Conservation (phyloP, 345 rosid genomes). For the Eucalyptus globulus region DNA sequence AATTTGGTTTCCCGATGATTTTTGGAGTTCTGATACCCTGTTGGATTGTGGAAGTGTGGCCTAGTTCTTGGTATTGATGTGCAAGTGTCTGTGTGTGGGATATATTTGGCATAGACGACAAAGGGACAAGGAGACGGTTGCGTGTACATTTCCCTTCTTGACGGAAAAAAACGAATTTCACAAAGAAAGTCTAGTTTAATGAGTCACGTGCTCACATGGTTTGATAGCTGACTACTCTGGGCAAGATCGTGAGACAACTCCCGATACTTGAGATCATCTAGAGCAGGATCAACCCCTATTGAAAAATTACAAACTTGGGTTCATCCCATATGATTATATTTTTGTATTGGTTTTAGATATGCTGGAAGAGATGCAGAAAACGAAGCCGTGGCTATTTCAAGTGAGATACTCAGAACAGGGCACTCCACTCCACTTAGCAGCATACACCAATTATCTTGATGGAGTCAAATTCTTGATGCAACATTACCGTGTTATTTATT, state of each 20-base stretch:
- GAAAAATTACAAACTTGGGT: fast-evolving
- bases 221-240: too few relatives aligned
- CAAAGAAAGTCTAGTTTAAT: neutral
- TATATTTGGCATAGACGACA: neutral
- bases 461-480: neutral
- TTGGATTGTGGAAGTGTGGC: fast-evolving
- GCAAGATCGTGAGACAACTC: too few relatives aligned
- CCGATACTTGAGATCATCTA: too few relatives aligned
- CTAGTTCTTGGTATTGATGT: neutral
- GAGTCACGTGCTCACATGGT: neutral
- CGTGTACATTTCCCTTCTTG: neutral
- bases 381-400: neutral
- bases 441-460: fast-evolving
- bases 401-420: fast-evolving
- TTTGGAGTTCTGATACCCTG: neutral
- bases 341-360: neutral
- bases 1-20: neutral
- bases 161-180: neutral
- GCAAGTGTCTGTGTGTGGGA: neutral
- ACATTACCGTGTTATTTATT: too few relatives aligned
- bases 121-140: neutral
- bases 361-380: fast-evolving
- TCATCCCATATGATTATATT: neutral
- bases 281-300: neutral
- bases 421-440: neutral